Conservation (phyloP, 441 rosid species). For the Corymbia calophylla region DNA sequence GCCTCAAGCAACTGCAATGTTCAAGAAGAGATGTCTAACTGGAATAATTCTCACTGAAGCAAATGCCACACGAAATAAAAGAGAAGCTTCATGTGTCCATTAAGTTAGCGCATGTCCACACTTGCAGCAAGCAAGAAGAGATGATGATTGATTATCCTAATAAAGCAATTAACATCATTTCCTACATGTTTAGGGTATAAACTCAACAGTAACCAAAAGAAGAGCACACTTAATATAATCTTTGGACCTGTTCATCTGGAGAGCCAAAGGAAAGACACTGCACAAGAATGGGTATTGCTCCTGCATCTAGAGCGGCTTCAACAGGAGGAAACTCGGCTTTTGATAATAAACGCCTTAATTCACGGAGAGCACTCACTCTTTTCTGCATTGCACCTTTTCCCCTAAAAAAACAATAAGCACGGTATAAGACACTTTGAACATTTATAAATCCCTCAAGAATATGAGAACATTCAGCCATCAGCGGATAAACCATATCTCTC, state of each 20-base stretch:
- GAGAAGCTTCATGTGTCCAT: neutral
- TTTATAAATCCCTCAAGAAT: neutral
- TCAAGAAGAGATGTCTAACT: neutral
- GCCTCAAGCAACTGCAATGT: constrained; percentile 84
- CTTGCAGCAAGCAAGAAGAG: neutral
- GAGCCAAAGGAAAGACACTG: constrained; percentile 91
- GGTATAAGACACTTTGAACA: neutral
- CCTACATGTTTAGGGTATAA: neutral
- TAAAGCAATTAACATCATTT: neutral
- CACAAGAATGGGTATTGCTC: constrained; percentile 81
- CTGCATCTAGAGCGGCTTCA: constrained; percentile 68
- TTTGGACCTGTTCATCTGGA: constrained; percentile 75
- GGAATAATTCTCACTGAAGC: neutral
- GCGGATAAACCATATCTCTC: neutral
- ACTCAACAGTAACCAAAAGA: neutral
- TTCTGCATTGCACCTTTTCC: constrained; percentile 93
- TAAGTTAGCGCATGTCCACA: neutral
- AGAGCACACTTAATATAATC: neutral
- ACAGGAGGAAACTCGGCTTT: constrained; percentile 80
- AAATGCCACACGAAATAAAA: neutral
- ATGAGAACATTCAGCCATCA: neutral
- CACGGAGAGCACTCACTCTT: constrained; percentile 71
- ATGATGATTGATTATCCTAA: neutral
- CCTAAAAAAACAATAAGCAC: constrained; percentile 23
- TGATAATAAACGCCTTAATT: constrained; percentile 79